These are phyloP conservation scores for Phytophthora litchii DNA, from an alignment of 352 stramenopile genomes.

Conservation along the genomic window DNA sequence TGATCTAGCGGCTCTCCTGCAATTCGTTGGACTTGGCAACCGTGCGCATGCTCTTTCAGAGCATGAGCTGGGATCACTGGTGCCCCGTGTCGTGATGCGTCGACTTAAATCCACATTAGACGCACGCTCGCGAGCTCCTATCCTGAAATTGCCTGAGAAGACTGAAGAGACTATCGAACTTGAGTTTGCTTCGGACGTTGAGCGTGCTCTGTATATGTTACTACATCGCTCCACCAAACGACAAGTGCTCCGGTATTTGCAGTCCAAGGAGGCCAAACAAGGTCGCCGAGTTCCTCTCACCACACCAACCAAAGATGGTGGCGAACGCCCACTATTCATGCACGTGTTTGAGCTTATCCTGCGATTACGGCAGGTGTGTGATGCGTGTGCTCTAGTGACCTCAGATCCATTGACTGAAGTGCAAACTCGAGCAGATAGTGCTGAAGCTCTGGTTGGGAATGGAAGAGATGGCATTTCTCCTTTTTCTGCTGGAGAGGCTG, in stretches of 20 bases:
- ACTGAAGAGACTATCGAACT: conserved; percentile 63
- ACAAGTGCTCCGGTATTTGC: conserved; percentile 79
- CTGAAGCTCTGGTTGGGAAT: conserved; percentile 23
- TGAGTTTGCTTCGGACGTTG: conserved; percentile 69
- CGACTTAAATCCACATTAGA: conserved; percentile 82
- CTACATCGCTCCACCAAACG: conserved; percentile 84
- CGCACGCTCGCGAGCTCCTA: conserved; percentile 49
- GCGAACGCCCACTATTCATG: conserved; percentile 64
- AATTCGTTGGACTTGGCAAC: conserved; percentile 81
- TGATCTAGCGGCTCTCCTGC: conserved; percentile 87
- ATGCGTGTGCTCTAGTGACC: conserved; percentile 70
- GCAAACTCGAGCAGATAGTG: conserved; percentile 27
- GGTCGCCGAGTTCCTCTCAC: conserved; percentile 16
- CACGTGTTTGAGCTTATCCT: conserved; percentile 91
- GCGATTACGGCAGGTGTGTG: conserved; percentile 85
- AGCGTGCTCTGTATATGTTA: conserved; percentile 78
- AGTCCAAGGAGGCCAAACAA: conserved; percentile 45
- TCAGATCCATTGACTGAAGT: conserved; percentile 53
- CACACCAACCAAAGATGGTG: conserved; percentile 25
- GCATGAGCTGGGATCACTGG: conserved; percentile 67
- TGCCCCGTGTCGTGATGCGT: conserved; percentile 85
- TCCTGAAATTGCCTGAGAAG: conserved; percentile 65
- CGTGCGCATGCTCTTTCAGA: conserved; percentile 60
- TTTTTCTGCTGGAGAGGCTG: conserved; percentile 34
- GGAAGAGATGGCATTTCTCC: conserved; percentile 28